Evolutionary conservation across 2,329 filamentous ascomycete species (phyloP).

Genomic region (Fusarium subtropicale): DNA sequence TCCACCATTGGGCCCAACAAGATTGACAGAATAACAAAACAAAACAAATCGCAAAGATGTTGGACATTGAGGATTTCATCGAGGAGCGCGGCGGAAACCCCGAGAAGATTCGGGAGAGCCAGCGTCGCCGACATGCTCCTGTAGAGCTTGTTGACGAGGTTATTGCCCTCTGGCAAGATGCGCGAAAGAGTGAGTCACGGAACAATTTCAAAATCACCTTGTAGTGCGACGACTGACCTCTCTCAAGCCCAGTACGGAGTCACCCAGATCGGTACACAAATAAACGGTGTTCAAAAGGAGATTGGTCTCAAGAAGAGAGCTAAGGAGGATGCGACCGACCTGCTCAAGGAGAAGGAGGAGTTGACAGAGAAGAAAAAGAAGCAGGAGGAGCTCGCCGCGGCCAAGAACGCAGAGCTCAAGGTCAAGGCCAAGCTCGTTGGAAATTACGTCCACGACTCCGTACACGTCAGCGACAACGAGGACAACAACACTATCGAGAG

Average conservation of each 20-base stretch:
- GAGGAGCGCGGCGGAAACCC: constrained; percentile 90
- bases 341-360: constrained; percentile 81
- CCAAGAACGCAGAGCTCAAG: constrained; percentile 80
- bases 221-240: constrained; percentile 20
- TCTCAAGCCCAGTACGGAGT: constrained; percentile 74
- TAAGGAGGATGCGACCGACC: constrained; percentile 86
- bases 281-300: constrained; percentile 90
- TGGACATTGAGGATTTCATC: constrained; percentile 83
- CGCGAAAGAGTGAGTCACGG: constrained; percentile 70
- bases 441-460: constrained; percentile 80
- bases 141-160: constrained; percentile 92
- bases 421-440: constrained; percentile 84
- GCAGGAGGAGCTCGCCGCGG: constrained; percentile 76
- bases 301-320: constrained; percentile 94
- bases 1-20: constrained; percentile 34
- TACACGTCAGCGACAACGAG: constrained; percentile 86
- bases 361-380: constrained; percentile 86
- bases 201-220: constrained; percentile 7
- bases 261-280: constrained; percentile 83
- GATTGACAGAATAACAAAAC: constrained; percentile 32
- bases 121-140: constrained; percentile 82
- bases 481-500: constrained; percentile 84
- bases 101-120: constrained; percentile 90
- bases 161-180: constrained; percentile 86
- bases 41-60: constrained; percentile 62